A percentile compares a stretch with the other conserved stretches of the same genome.
Conservation (phyloP, 257 asterid species). For the Petunia axillaris region DNA sequence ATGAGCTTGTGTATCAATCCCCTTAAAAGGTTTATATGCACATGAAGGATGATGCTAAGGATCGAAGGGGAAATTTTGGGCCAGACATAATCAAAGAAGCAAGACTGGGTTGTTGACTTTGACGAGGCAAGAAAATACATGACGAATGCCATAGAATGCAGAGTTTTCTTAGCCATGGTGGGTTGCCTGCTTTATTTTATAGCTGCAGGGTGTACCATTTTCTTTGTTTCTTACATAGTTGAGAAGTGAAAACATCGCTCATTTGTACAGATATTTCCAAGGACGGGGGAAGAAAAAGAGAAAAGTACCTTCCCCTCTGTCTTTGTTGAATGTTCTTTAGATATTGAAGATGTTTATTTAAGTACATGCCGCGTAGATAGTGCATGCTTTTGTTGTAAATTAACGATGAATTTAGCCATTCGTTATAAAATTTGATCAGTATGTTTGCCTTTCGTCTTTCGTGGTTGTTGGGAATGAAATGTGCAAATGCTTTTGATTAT, state of each 20-base stretch:
- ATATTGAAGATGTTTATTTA: neutral
- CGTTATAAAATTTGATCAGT: neutral
- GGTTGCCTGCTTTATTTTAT: neutral
- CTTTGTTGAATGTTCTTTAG: slow-evolving; percentile 3
- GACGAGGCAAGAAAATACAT: neutral
- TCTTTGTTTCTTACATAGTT: neutral
- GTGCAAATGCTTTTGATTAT: too few species aligned
- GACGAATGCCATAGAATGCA: slow-evolving; percentile 13
- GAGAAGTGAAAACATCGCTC: slow-evolving; percentile 7
- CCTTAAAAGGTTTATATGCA: neutral
- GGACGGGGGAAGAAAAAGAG: slow-evolving; percentile 4
- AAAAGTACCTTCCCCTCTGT: neutral
- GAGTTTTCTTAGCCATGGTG: slow-evolving; percentile 5
- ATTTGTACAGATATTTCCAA: slow-evolving; percentile 15
- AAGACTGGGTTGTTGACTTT: neutral
- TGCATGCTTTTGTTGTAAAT: slow-evolving; percentile 21
- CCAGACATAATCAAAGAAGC: neutral
- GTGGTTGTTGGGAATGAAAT: too few species aligned
- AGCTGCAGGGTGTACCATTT: slow-evolving; percentile 1
- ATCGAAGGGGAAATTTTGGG: neutral
- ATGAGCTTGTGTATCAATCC: slow-evolving; percentile 9
- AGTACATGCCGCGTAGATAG: slow-evolving; percentile 17
- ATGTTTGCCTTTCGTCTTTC: neutral
- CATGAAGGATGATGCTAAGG: neutral
- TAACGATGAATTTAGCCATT: slow-evolving; percentile 18